These are phyloP conservation scores for Trypanosoma vivax DNA, from an alignment of 208 protist genomes.

Conservation along the genomic window DNA sequence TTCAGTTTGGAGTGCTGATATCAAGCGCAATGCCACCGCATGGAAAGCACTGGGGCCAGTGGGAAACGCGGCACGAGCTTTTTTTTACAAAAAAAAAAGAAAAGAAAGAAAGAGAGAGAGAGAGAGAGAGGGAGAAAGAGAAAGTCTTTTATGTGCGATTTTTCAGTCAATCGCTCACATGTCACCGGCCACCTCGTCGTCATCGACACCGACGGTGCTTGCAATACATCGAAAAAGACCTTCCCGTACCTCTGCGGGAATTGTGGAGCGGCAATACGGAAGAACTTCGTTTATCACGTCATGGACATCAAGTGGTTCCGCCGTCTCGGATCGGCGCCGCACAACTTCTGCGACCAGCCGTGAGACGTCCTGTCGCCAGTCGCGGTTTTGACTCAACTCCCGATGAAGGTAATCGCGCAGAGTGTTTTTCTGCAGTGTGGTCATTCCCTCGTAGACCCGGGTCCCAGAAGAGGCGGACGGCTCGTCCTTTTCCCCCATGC, in stretches of 20 bases:
- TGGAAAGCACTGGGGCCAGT: too few relatives aligned
- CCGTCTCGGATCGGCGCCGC: constrained; percentile 27
- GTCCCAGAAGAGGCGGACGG: too few relatives aligned
- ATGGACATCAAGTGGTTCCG: constrained; percentile 44
- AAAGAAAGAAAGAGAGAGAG: neutral
- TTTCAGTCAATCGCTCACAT: too few relatives aligned
- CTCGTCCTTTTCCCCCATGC: too few relatives aligned
- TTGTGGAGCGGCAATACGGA: constrained; percentile 33
- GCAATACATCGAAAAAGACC: constrained; percentile 50
- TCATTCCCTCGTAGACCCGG: constrained; percentile 72
- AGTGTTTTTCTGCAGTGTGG: constrained; percentile 44
- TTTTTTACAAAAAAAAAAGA: constrained; percentile 3
- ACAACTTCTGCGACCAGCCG: constrained; percentile 19
- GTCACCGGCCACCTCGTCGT: too few relatives aligned
- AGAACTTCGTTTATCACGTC: constrained; percentile 52
- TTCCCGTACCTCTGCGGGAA: constrained; percentile 48
- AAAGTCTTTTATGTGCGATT: neutral
- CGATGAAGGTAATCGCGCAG: constrained; percentile 30
- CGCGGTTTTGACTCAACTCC: constrained; percentile 6
- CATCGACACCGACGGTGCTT: neutral
- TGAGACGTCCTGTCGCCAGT: constrained; percentile 7
- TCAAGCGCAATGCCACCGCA: too few relatives aligned
- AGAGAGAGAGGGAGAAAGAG: neutral
- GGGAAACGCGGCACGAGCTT: too few relatives aligned
- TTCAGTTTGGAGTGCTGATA: too few relatives aligned